Evolutionary conservation across 1,284 basidiomycete genomes (phyloP).

Genomic region (Heterobasidion parviporum): DNA sequence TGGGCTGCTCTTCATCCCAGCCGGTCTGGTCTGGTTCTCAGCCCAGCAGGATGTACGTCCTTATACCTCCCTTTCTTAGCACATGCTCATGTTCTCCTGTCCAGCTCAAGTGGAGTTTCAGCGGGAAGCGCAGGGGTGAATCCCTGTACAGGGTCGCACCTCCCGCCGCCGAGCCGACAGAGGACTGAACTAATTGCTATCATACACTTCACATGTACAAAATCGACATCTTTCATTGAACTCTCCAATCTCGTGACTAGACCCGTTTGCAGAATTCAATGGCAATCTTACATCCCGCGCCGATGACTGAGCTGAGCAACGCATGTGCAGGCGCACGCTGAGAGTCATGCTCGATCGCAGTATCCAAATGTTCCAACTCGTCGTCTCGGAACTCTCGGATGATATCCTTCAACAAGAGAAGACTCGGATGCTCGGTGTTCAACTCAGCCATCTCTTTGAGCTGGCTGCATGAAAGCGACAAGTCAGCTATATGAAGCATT

Average conservation of each 20-base stretch:
- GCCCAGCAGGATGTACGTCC: conserved; percentile 28
- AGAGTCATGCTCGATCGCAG: conserved; percentile 83
- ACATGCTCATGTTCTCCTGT: background rate
- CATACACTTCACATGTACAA: background rate
- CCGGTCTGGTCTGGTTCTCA: conserved; percentile 30
- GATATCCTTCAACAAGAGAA: conserved; percentile 69
- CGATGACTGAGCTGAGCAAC: conserved; percentile 79
- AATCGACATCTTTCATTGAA: conserved; percentile 6
- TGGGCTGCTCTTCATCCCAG: conserved; percentile 39
- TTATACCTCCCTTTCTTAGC: background rate
- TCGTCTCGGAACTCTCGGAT: conserved; percentile 90
- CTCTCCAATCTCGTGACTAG: conserved; percentile 23
- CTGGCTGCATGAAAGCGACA: conserved; percentile 43
- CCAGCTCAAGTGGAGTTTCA: conserved; percentile 29
- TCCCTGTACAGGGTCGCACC: conserved; percentile 16
- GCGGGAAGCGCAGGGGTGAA: conserved; percentile 29
- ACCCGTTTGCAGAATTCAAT: conserved; percentile 84
- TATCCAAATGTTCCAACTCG: conserved; percentile 91
- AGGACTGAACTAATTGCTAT: conserved; percentile 12
- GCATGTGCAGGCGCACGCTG: conserved; percentile 92
- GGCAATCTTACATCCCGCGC: conserved; percentile 81
- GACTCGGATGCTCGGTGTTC: conserved; percentile 65
- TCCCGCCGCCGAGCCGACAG: conserved; percentile 4
- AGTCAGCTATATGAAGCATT: background rate
- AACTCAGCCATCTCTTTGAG: conserved; percentile 59